Base-by-base conservation (phyloP, 2,329 filamentous ascomycete species). In the Trichoderma breve region DNA sequence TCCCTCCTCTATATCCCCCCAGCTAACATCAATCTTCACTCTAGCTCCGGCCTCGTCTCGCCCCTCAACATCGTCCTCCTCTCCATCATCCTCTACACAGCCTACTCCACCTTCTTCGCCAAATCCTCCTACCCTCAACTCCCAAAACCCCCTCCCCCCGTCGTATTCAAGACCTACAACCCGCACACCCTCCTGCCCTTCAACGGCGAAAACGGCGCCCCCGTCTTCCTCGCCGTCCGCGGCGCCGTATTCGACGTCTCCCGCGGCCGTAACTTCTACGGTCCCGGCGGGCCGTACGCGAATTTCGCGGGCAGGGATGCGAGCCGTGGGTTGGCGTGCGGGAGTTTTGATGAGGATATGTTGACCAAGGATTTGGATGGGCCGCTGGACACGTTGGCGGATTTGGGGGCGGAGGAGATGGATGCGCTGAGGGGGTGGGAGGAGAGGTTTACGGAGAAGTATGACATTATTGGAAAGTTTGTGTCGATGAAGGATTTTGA, bases 241-340 rank as follows among this genome's bases (percentile, higher is more conserved):
- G 95, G 96, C 67, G 90, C 90, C 65, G 91, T 98, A 74, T 98
- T 98, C 80, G 96, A 99, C 80, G 95, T 98, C 28, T 90, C 91
- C 0, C 84, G 90, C 15, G 95, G 96, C 28, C 89, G 92, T 78
- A 95, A 97, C 85, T 98, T 98, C 82, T 99, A 99, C 83, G 96
- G 96, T 4, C 96, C 96, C 24, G 95, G 94, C 14, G 95, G 95
- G 0, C 94, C 95, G 2, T 99, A 99, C 82, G 91, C 91, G 81
- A 98, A 98, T 84, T 99, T 99, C 80, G 96, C 96, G 0, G 96
- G 96, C 0, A 87, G 95, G 51, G 96, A 99, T 82, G 96, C 96
- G 24, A 94, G 89, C 75, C 88, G 95, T 67, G 96, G 96, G 1
- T 84, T 99, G 73, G 95, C 96, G 1, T 93, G 89, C 81, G 93